A percentile compares a stretch with the other conserved stretches of the same genome.
These are phyloP conservation scores for Cunninghamia lanceolata DNA, from an alignment of 75 land plant genomes.

Conservation along the genomic window DNA sequence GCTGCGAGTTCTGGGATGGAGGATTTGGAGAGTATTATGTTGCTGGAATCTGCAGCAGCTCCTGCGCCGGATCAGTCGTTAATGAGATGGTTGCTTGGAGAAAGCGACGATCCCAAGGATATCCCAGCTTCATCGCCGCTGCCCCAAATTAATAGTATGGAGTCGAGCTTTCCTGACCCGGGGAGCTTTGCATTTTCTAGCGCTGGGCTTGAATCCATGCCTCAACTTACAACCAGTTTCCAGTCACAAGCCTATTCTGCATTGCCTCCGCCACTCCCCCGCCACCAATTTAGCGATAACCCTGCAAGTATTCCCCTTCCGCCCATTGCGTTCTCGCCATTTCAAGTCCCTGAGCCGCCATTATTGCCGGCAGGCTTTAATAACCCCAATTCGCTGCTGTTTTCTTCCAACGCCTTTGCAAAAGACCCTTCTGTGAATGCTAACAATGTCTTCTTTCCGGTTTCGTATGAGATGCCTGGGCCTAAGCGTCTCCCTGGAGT, in stretches of 20 bases:
- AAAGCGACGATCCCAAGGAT: neutral
- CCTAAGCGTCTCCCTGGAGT: neutral
- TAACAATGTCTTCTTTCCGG: conserved; percentile 7
- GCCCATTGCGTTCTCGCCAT: neutral
- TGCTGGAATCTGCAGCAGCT: neutral
- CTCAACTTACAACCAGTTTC: neutral
- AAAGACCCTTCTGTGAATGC: conserved; percentile 5
- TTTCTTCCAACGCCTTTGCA: neutral
- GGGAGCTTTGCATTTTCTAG: neutral
- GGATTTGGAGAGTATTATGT: conserved; percentile 7
- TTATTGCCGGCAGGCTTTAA: neutral
- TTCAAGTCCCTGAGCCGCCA: conserved; percentile 4
- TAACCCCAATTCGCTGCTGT: neutral
- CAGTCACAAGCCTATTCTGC: neutral
- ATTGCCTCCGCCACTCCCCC: neutral
- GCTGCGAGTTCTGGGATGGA: neutral
- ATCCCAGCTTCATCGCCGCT: neutral
- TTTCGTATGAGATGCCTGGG: neutral
- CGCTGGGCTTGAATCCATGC: neutral
- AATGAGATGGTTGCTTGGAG: conserved; percentile 3
- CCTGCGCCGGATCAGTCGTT: conserved; percentile 9
- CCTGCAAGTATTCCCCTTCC: neutral
- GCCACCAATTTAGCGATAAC: neutral
- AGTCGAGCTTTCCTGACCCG: conserved; percentile 1
- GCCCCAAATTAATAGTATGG: neutral